These are phyloP conservation scores for Scorias spongiosa DNA, from an alignment of 2,329 filamentous ascomycete genomes.

Conservation along the genomic window DNA sequence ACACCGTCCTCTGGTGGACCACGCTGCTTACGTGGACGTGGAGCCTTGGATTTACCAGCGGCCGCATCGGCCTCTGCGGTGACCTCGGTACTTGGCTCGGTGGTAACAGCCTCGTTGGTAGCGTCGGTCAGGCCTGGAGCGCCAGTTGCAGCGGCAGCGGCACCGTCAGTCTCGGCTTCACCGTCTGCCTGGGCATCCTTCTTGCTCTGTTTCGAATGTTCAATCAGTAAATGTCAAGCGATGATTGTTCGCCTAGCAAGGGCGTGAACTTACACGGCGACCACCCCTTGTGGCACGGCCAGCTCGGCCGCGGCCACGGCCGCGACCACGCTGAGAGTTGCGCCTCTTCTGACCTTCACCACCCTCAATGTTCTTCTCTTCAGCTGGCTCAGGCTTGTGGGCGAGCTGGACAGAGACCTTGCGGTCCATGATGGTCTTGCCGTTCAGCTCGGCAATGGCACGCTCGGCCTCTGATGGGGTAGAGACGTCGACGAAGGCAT, in stretches of 20 bases:
- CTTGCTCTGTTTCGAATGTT: conserved; percentile 12
- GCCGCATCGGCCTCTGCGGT: conserved; percentile 25
- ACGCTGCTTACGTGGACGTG: conserved; percentile 58
- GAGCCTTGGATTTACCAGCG: conserved; percentile 30
- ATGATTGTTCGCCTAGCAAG: conserved; percentile 18
- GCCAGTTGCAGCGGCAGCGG: conserved; percentile 36
- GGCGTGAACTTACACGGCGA: conserved; percentile 42
- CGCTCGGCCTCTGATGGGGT: conserved; percentile 89
- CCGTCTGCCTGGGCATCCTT: conserved; percentile 25
- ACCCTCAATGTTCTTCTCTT: conserved; percentile 57
- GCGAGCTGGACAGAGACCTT: conserved; percentile 98
- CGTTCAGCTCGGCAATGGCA: conserved; percentile 87
- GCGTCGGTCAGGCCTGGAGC: conserved; percentile 35
- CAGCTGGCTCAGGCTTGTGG: conserved; percentile 81
- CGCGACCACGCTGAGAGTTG: conserved; percentile 39
- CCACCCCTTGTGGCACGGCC: conserved; percentile 48
- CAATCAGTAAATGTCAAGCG: conserved; percentile 22
- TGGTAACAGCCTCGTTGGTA: conserved; percentile 41
- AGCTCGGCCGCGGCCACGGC: conserved; percentile 46
- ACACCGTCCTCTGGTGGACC: conserved; percentile 95
- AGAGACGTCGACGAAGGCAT: conserved; percentile 95
- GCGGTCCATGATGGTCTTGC: conserved; percentile 93
- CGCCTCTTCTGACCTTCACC: conserved; percentile 46
- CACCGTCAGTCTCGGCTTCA: conserved; percentile 20
- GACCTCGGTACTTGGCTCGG: conserved; percentile 32